Conservation (phyloP, 2,329 filamentous ascomycete species). For the Seiridium unicorne region DNA sequence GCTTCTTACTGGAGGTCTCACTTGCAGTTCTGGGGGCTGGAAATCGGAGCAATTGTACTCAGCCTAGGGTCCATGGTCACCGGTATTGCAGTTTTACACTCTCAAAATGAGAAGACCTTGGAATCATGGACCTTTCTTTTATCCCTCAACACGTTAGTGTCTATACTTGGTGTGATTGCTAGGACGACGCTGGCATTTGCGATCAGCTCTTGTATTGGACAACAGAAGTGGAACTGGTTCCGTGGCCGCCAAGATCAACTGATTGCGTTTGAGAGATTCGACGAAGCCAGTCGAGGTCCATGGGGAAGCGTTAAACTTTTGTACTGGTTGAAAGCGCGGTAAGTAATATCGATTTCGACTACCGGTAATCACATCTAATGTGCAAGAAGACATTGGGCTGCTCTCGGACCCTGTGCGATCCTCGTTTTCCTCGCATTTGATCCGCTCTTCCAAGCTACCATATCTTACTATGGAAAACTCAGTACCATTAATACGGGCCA, state of each 20-base stretch:
- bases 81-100: conserved; percentile 12
- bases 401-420: conserved; percentile 12
- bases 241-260: conserved; percentile 13
- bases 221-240: conserved; percentile 24
- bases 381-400: conserved; percentile 11
- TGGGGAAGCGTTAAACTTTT: conserved; percentile 21
- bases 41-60: conserved; percentile 12
- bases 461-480: conserved; percentile 12
- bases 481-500: neutral
- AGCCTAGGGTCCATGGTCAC: conserved; percentile 11
- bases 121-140: conserved; percentile 13
- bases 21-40: conserved; percentile 11
- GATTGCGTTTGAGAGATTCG: conserved; percentile 19
- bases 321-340: conserved; percentile 14
- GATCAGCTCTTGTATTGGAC: conserved; percentile 20
- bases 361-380: neutral
- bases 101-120: conserved; percentile 10
- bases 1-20: neutral
- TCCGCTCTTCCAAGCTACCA: conserved; percentile 19
- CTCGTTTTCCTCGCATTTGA: conserved; percentile 16
- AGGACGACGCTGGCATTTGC: conserved; percentile 17
- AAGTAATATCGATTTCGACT: neutral
- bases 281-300: conserved; percentile 22
- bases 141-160: conserved; percentile 17
- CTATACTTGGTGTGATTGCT: conserved; percentile 15